Base-by-base conservation (phyloP, 1,284 basidiomycete genomes). In the Marasmius oreades region DNA sequence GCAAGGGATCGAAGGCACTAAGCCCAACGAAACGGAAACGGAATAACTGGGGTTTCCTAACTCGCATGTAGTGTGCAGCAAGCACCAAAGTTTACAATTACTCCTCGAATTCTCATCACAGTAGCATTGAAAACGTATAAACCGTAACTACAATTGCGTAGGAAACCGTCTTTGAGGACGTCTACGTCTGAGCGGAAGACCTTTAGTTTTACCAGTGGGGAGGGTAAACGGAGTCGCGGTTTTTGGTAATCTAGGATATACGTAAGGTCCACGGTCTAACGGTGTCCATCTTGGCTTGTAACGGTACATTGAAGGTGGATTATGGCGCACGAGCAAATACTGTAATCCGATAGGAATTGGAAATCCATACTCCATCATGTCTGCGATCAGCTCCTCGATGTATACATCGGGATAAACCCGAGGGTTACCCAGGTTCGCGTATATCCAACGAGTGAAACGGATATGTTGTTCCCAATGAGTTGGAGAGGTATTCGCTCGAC, bases 311-410 rank as follows among this genome's bases (percentile, higher is more conserved):
- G 14, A 14, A 16, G 8, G 5, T 5, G 45, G 22, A 26, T 26
- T 34, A 6, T 43, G 47, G 5, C 77, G 76, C 37, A 81, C 64
- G 52, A 83, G 74, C 42, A 80, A 52, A 55, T 74, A 68, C 37
- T 69, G 70, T 60, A 80, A 74, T 1, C 73, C 77, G 16, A 70
- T 52, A 0, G 85, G 85, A 14, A 86, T 59, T 5, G 72, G 59
- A 56, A 73, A 78, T 5, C 82, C 82, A 34, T 69, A 66, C 2
- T 64, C 60, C 3, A 75, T 53, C 70, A 87, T 80, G 53, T 75
- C 77, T 54, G 69, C 64, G 16, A 69, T 73, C 43, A 88, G 64
- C 52, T 76, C 72, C 51, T 76, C 69, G 51, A 87, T 62, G 53
- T 73, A 66, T 1, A 70, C 69, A 47, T 73, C 73, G 71, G 71